Base-by-base conservation (phyloP, 768 basidiomycete species). In the Mycena venus region DNA sequence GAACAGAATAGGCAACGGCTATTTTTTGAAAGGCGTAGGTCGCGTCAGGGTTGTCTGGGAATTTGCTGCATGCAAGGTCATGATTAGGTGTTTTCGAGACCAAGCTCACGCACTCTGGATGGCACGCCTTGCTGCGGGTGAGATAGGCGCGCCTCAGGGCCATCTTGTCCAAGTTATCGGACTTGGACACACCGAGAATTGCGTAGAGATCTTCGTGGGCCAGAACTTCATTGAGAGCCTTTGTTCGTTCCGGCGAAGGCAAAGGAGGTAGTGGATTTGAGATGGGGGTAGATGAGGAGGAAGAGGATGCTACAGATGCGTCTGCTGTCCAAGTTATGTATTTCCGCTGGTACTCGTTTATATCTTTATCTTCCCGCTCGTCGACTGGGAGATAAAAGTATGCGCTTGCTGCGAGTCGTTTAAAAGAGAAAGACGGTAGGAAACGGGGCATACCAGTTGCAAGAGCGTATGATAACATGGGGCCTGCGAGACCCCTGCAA, bases 11-110 rank as follows among this genome's bases (percentile, higher is more conserved):
- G 2, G 96, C 95, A 19, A 95, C 90, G 7, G 94, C 93, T 5
- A 97, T 93, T 77, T 93, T 94, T 80, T 97, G 96, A 80, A 97
- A 97, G 0, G 96, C 96, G 23, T 90, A 86, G 0, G 96, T 97
- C 21, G 96, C 93, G 56, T 92, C 89, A 6, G 93, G 91, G 78
- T 93, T 91, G 75, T 90, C 82, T 25, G 94, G 94, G 75, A 94
- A 96, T 85, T 96, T 96, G 80, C 96, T 96, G 77, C 17, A 75
- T 25, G 7, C 3, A 56, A 63, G 68, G 36, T 63, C 34, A 36
- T 31, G 58, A 29, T 68, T 49, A 44, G 38, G 51, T 38, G 31
- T 27, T 25, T 32, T 27, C 21, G 17, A 55, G 59, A 27, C 23
- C n/a, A 36, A 40, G 23, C 65, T 0, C 12, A 88, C 94, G 75